A percentile compares a stretch with the other conserved stretches of the same genome.
These are phyloP conservation scores for Russula griseocarnosa DNA, from an alignment of 768 basidiomycete species.

Conservation along the genomic window DNA sequence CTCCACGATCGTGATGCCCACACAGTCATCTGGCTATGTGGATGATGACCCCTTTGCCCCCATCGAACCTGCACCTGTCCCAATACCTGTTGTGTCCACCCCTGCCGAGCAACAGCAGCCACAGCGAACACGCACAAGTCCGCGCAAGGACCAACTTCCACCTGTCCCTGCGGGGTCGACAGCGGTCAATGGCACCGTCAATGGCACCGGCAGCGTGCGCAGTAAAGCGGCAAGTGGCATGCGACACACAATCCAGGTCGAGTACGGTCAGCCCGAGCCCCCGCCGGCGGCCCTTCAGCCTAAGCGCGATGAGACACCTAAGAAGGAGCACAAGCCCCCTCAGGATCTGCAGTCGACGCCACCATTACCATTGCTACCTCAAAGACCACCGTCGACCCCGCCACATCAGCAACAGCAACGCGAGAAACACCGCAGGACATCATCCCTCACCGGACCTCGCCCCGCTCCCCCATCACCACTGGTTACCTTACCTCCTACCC, in stretches of 20 bases:
- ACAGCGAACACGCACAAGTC: conserved; percentile 13
- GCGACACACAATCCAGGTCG: conserved; percentile 94
- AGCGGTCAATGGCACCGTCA: conserved; percentile 36
- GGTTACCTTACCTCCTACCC: conserved; percentile 4
- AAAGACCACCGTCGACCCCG: conserved; percentile 1
- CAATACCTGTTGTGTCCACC: conserved; percentile 33
- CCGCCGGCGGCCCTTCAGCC: conserved; percentile 18
- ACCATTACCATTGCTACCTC: conserved; percentile 3
- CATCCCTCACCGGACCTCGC: conserved; percentile 16
- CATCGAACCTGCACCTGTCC: conserved; percentile 35
- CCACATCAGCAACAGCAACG: conserved; percentile 19
- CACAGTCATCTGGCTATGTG: conserved; percentile 42
- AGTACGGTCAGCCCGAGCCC: conserved; percentile 69
- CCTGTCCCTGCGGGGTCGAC: conserved; percentile 9
- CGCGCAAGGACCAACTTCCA: conserved; percentile 23
- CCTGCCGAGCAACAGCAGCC: conserved; percentile 27
- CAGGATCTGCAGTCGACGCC: conserved; percentile 3
- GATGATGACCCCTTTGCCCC: conserved; percentile 73
- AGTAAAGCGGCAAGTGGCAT: conserved; percentile 47
- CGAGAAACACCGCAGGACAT: conserved; percentile 17
- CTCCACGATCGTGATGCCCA: conserved; percentile 41
- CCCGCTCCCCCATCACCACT: conserved; percentile 22
- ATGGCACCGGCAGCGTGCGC: conserved; percentile 41
- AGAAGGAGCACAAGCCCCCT: conserved; percentile 14
- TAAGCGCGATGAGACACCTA: conserved; percentile 20